Evolutionary conservation across 148 eudicot genomes (phyloP).

Genomic region (Fagopyrum homotropicum): DNA sequence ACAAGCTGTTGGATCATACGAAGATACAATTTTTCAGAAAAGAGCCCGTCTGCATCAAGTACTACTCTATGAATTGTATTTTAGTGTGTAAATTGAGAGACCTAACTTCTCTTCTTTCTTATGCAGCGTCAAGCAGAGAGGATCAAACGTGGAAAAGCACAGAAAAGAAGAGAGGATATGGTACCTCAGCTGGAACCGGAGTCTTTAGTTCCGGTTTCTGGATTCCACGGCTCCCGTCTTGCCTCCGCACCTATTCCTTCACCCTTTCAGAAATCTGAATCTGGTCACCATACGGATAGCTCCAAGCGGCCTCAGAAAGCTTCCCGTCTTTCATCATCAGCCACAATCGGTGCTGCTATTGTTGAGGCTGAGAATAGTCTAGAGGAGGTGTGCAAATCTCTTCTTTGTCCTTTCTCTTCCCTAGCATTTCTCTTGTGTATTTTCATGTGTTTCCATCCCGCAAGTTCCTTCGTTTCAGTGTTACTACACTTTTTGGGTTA

Average conservation of each 20-base stretch:
- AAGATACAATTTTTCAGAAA: constrained; percentile 85
- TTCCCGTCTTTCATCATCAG: constrained; percentile 51
- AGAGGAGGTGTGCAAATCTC: constrained; percentile 53
- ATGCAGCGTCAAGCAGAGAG: constrained; percentile 78
- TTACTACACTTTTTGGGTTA: background rate
- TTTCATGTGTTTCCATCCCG: background rate
- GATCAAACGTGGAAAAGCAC: constrained; percentile 69
- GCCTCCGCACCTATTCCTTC: constrained; percentile 87
- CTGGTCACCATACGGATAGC: constrained; percentile 17
- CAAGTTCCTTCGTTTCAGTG: background rate
- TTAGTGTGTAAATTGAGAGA: background rate
- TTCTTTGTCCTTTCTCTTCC: background rate
- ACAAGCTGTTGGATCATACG: constrained; percentile 93
- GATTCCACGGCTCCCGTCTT: constrained; percentile 89
- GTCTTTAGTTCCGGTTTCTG: constrained; percentile 77
- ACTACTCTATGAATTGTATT: constrained; percentile 5
- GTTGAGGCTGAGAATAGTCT: constrained; percentile 78
- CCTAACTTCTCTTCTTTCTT: background rate
- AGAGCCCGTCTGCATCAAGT: constrained; percentile 87
- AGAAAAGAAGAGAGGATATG: constrained; percentile 74
- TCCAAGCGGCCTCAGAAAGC: constrained; percentile 42
- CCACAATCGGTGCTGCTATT: constrained; percentile 83
- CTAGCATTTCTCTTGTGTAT: background rate
- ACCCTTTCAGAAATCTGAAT: constrained; percentile 48
- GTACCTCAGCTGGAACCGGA: constrained; percentile 63